Conservation (phyloP, 2,329 filamentous ascomycete species). For the Aspergillus candidus region DNA sequence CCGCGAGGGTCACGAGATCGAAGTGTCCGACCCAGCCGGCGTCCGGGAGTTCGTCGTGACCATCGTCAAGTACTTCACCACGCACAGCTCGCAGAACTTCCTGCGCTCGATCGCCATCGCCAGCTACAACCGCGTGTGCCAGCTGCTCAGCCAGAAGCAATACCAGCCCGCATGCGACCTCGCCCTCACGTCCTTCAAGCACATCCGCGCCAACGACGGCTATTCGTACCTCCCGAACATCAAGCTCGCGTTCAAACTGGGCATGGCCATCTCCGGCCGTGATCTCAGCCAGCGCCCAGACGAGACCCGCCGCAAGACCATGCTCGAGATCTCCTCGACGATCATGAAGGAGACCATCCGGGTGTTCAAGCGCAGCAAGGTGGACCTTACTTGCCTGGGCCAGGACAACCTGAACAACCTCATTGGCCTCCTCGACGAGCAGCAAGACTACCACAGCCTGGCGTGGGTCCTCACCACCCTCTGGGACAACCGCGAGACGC, state of each 20-base stretch:
- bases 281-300: conserved; percentile 32
- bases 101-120: conserved; percentile 35
- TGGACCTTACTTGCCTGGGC: conserved; percentile 39
- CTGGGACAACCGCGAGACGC: conserved; percentile 43
- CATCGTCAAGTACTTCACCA: conserved; percentile 30
- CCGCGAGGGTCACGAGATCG: conserved; percentile 25
- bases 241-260: conserved; percentile 32
- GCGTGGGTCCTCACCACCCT: conserved; percentile 38
- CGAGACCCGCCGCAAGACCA: conserved; percentile 31
- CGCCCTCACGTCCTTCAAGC: conserved; percentile 28
- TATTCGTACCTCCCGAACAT: conserved; percentile 26
- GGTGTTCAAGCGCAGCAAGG: conserved; percentile 35
- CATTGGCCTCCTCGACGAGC: conserved; percentile 40
- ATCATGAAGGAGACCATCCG: conserved; percentile 40
- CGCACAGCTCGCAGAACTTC: conserved; percentile 30
- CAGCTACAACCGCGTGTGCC: conserved; percentile 22
- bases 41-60: conserved; percentile 28
- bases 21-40: conserved; percentile 20
- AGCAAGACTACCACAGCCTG: conserved; percentile 41
- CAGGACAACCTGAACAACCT: conserved; percentile 40
- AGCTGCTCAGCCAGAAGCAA: conserved; percentile 23
- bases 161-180: conserved; percentile 31
- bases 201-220: conserved; percentile 27
- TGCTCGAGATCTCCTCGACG: conserved; percentile 34
- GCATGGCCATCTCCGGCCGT: conserved; percentile 32